Evolutionary conservation across 2,329 filamentous ascomycete species (phyloP), one percentile per base, ranked within the genome.

Genomic region (Whalleya microplaca): DNA sequence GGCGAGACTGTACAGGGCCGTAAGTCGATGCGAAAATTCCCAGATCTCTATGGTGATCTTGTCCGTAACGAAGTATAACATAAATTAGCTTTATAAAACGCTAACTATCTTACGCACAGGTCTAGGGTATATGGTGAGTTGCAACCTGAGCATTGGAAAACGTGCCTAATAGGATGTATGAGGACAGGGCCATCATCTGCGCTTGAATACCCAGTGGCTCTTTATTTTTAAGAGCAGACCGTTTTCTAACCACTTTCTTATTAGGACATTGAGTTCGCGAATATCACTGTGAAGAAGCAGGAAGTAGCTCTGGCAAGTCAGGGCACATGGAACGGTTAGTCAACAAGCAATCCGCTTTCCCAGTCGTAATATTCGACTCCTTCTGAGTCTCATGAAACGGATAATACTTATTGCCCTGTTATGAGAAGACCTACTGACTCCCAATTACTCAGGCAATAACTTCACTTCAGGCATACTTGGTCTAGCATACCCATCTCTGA

Each of bases 391-490:
- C 32, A 37, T 16, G 10, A 37, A 37, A 12, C 14, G 4, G 14
- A 37, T 37, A 37, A 12, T 16, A 37, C 3, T 3, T 16, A 37
- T 16, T 12, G n/a, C 3, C 6, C 8, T 12, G 14, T 20, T 4
- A 23, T 18, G 10, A 14, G n/a, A 32, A 42, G 21, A 18, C 10
- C 41, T 16, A 14, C 46, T 46, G 40, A 53, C 43, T 21, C 21
- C 50, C 21, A 1, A 18, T 8, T 42, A 40, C 8, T 8, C 21
- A 64, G 61, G 61, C 8, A 62, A 64, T 68, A 82, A 82, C 66
- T 63, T 76, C 43, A 83, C 80, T 21, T 78, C 78, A 52, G 81
- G 80, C 5, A 71, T 83, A 44, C 67, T 83, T 19, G 81, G 80
- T 0, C 73, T 84, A 55, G 80, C 78, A 0, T 83, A 81, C 52